Percentiles rank a stretch among this genome's conserved stretches.
Conservation (phyloP, 208 protist species). For the Crithidia mellificae region DNA sequence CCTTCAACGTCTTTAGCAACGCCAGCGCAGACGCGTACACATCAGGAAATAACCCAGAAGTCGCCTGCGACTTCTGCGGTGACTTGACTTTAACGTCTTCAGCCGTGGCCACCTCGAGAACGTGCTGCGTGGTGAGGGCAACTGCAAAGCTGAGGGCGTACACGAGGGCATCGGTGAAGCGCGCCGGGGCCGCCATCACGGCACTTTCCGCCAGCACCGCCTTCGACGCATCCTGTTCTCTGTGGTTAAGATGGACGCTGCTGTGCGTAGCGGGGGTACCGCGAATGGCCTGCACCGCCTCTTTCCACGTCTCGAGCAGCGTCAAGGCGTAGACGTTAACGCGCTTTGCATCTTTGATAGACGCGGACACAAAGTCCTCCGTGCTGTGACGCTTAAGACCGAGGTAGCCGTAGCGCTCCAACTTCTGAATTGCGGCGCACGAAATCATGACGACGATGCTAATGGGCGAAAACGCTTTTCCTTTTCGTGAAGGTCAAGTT, state of each 20-base stretch:
- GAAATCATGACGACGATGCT: conserved; percentile 85
- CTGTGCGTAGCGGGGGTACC: too few relatives aligned
- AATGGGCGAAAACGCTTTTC: too few relatives aligned
- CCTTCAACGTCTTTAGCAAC: conserved; percentile 40
- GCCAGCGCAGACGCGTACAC: conserved; percentile 11
- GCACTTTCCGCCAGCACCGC: neutral
- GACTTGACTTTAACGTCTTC: neutral
- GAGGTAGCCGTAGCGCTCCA: conserved; percentile 87
- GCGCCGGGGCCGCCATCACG: conserved; percentile 3
- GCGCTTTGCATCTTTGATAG: conserved; percentile 69
- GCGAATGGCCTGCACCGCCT: conserved; percentile 41
- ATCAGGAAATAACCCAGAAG: conserved; percentile 7
- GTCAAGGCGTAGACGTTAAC: conserved; percentile 86
- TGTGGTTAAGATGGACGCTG: too few relatives aligned
- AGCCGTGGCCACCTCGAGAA: conserved; percentile 16
- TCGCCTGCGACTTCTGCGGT: neutral
- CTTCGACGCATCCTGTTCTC: neutral
- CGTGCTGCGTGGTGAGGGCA: conserved; percentile 58
- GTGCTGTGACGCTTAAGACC: conserved; percentile 71
- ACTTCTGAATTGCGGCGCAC: conserved; percentile 82
- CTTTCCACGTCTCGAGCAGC: conserved; percentile 66
- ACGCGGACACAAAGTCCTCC: conserved; percentile 73
- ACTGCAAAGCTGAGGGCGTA: conserved; percentile 79
- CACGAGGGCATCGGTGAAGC: conserved; percentile 67
- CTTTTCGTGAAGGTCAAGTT: too few relatives aligned